Percentiles rank a stretch among this genome's conserved stretches.
Evolutionary conservation across 2,329 filamentous ascomycete genomes (phyloP).

Genomic region (Colletotrichum sp.): DNA sequence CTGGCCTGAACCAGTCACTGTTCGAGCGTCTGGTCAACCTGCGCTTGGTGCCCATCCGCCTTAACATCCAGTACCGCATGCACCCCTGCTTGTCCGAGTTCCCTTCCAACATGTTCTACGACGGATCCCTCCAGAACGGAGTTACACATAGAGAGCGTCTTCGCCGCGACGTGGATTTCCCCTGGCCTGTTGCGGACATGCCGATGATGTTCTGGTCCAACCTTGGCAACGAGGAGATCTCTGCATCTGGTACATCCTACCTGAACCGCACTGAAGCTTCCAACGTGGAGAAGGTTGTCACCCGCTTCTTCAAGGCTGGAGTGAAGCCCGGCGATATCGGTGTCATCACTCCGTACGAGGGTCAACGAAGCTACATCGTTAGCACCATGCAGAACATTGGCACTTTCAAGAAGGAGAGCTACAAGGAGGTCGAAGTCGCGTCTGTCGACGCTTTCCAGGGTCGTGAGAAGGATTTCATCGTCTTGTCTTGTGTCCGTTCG

Average conservation of each 20-base stretch:
- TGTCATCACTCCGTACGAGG: slow-evolving; percentile 98
- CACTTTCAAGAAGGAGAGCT: slow-evolving; percentile 96
- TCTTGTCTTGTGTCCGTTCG: slow-evolving; percentile 95
- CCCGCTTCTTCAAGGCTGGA: slow-evolving; percentile 97
- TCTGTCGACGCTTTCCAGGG: slow-evolving; percentile 99
- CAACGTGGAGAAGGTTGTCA: slow-evolving; percentile 98
- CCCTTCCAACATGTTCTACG: slow-evolving; percentile 99
- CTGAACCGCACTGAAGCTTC: slow-evolving; percentile 96
- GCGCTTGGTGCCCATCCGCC: slow-evolving; percentile 86
- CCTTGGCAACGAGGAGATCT: slow-evolving; percentile 96
- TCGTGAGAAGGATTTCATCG: slow-evolving; percentile 98
- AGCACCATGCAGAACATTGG: slow-evolving; percentile 99
- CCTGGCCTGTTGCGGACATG: slow-evolving; percentile 91
- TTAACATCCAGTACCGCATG: slow-evolving; percentile 99
- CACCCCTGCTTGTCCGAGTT: slow-evolving; percentile 97
- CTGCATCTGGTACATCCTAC: slow-evolving; percentile 95
- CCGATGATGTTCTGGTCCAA: slow-evolving; percentile 99
- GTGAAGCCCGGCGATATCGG: slow-evolving; percentile 94
- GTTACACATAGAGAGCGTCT: slow-evolving; percentile 89
- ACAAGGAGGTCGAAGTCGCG: slow-evolving; percentile 98
- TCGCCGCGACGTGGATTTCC: slow-evolving; percentile 94
- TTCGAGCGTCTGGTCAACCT: slow-evolving; percentile 96
- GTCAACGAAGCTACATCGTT: slow-evolving; percentile 96
- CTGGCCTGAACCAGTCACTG: slow-evolving; percentile 95
- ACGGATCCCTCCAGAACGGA: slow-evolving; percentile 95